Percentiles rank a stretch among this genome's conserved stretches.
These are phyloP conservation scores for Tripidium arundinaceum DNA, from an alignment of 202 grass and related monocot genomes.

Conservation along the genomic window DNA sequence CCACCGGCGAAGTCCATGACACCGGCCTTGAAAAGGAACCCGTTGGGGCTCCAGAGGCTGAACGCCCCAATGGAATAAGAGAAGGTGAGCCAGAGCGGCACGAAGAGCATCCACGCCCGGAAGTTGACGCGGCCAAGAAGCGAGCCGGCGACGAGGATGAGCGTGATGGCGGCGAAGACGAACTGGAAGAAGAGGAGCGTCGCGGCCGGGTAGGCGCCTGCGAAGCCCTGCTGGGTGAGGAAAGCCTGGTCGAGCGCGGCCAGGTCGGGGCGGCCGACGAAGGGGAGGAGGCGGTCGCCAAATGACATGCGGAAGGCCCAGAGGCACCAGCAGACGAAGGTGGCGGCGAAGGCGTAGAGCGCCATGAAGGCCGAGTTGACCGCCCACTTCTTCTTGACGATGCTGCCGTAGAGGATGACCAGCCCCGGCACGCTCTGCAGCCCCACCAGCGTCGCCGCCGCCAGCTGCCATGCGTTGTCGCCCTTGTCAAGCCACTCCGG, in stretches of 20 bases:
- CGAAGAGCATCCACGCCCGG: conserved; percentile 72
- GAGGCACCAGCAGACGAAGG: conserved; percentile 57
- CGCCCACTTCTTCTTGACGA: conserved; percentile 84
- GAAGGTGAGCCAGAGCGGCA: conserved; percentile 74
- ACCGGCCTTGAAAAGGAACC: conserved; percentile 72
- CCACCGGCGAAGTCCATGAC: conserved; percentile 86
- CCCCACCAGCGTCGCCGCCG: conserved; percentile 64
- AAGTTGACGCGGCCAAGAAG: conserved; percentile 67
- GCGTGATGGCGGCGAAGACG: conserved; percentile 79
- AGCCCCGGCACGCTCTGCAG: conserved; percentile 71
- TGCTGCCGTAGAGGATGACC: conserved; percentile 70
- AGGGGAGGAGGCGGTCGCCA: conserved; percentile 50
- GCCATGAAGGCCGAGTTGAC: conserved; percentile 89
- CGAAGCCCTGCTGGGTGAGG: conserved; percentile 51
- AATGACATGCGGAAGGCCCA: conserved; percentile 85
- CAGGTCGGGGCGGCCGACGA: conserved; percentile 63
- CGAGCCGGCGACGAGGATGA: conserved; percentile 64
- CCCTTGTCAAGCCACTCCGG: conserved; percentile 72
- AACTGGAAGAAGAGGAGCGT: conserved; percentile 84
- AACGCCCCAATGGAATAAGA: conserved; percentile 71
- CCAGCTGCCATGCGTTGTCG: conserved; percentile 76
- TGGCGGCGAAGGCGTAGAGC: conserved; percentile 64
- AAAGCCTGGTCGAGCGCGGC: conserved; percentile 36
- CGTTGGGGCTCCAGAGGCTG: conserved; percentile 70
- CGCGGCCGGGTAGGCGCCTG: conserved; percentile 59